phyloP scores from a whole-genome alignment of 106 monocot genomes.

The Apostasia shenzhenica region DNA sequence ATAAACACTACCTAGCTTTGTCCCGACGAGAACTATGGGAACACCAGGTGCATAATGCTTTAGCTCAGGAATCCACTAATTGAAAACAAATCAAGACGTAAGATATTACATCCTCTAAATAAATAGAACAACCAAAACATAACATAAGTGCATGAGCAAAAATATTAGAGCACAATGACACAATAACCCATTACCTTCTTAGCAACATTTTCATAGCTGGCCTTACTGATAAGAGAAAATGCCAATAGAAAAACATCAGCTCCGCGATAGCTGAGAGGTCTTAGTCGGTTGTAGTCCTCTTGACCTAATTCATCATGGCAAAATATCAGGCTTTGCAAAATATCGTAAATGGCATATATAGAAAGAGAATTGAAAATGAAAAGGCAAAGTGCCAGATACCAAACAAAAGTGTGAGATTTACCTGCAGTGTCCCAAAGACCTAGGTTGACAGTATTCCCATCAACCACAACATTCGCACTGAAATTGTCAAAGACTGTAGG shows the following conservation, averaged over 20 bases:
- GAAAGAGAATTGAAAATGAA: not conserved
- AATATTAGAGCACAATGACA: not conserved
- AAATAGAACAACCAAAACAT: slow-evolving; percentile 4
- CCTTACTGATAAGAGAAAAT: slow-evolving; percentile 46
- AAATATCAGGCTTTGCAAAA: not conserved
- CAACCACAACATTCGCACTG: slow-evolving; percentile 62
- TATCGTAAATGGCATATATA: not conserved
- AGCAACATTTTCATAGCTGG: slow-evolving; percentile 39
- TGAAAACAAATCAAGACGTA: not conserved
- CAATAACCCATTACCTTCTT: slow-evolving; percentile 22
- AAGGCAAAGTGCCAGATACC: not conserved
- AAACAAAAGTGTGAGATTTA: not conserved
- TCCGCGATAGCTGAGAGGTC: slow-evolving; percentile 40
- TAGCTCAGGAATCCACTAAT: slow-evolving; percentile 42
- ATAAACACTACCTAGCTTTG: slow-evolving; percentile 30
- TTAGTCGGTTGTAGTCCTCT: slow-evolving; percentile 39
- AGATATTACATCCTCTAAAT: not conserved
- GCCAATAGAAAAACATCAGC: slow-evolving; percentile 43
- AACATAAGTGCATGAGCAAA: too few species aligned
- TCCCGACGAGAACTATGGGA: slow-evolving; percentile 42
- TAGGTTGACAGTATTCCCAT: slow-evolving; percentile 51
- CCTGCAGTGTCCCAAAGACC: slow-evolving; percentile 73
- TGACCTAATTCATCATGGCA: slow-evolving; percentile 16
- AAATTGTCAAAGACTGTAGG: slow-evolving; percentile 68
- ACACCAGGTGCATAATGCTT: slow-evolving; percentile 44